Conservation (phyloP, 2,329 filamentous ascomycete genomes). For the Colletotrichum godetiae region DNA sequence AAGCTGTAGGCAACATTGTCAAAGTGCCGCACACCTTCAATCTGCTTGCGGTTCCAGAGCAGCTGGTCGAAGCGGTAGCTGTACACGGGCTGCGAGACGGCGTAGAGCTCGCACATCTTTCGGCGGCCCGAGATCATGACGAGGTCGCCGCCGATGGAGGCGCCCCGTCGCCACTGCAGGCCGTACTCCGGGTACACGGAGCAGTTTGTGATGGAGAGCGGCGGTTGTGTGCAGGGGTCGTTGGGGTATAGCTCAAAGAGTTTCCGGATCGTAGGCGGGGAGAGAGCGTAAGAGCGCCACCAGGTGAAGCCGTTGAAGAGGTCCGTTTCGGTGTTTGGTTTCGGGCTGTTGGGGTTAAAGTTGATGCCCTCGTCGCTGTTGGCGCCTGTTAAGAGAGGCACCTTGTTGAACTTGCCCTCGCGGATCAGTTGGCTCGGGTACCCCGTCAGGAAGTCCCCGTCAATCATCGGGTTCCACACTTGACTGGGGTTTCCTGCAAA, state of each 20-base stretch:
- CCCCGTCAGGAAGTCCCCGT: conserved; percentile 59
- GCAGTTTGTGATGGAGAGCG: conserved; percentile 53
- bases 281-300: conserved; percentile 60
- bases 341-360: conserved; percentile 51
- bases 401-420: conserved; percentile 53
- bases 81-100: conserved; percentile 51
- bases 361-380: conserved; percentile 61
- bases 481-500: conserved; percentile 49
- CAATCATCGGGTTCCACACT: conserved; percentile 56
- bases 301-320: conserved; percentile 52
- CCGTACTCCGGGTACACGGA: conserved; percentile 46
- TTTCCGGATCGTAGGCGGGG: conserved; percentile 53
- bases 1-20: conserved; percentile 63
- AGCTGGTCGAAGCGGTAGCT: conserved; percentile 62
- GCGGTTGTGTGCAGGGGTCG: conserved; percentile 58
- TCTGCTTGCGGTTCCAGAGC: conserved; percentile 52
- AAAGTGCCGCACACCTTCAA: conserved; percentile 57
- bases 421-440: conserved; percentile 58
- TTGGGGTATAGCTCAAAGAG: conserved; percentile 61
- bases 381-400: conserved; percentile 59
- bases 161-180: conserved; percentile 56
- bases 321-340: conserved; percentile 53
- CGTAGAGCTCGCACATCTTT: conserved; percentile 55
- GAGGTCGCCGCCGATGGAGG: conserved; percentile 58
- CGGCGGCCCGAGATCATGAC: conserved; percentile 60